Evolutionary conservation across 345 rosid species (phyloP).

Genomic region (Arabidopsis thaliana): DNA sequence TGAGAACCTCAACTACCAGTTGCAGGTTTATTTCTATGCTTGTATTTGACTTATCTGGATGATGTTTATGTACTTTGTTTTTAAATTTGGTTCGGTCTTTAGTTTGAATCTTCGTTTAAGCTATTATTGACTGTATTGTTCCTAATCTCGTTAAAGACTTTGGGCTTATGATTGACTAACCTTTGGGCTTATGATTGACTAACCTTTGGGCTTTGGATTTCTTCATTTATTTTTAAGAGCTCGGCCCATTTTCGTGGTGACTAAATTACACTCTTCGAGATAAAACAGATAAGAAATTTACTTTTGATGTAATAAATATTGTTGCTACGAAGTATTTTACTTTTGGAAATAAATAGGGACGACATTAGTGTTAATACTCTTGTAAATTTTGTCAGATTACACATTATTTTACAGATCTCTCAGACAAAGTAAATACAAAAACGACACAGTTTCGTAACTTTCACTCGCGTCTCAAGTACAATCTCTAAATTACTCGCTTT

Average conservation of each 20-base stretch:
- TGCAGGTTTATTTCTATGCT: no score
- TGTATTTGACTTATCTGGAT: no score
- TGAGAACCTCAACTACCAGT: no score
- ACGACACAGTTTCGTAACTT: slow-evolving; percentile 11
- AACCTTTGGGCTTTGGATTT: background rate
- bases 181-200: background rate
- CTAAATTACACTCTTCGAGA: background rate
- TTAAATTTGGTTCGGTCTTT: no score
- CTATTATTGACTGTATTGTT: no score
- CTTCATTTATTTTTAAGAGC: background rate
- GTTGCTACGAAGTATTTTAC: background rate
- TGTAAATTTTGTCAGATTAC: slow-evolving; percentile 14
- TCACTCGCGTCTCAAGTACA: slow-evolving; percentile 16
- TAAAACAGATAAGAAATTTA: background rate
- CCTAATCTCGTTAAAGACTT: no score
- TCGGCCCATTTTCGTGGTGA: background rate
- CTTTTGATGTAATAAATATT: background rate
- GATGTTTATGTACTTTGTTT: no score
- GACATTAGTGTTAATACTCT: slow-evolving; percentile 21
- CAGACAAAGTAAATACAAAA: slow-evolving; percentile 29
- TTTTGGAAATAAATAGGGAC: background rate
- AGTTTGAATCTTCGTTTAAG: no score
- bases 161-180: background rate
- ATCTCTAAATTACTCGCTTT: background rate
- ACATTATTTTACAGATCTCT: background rate